A percentile compares a stretch with the other conserved stretches of the same genome.
Evolutionary conservation across 2,329 filamentous ascomycete genomes (phyloP).

Genomic region (Ophiostoma himal-ulmi): DNA sequence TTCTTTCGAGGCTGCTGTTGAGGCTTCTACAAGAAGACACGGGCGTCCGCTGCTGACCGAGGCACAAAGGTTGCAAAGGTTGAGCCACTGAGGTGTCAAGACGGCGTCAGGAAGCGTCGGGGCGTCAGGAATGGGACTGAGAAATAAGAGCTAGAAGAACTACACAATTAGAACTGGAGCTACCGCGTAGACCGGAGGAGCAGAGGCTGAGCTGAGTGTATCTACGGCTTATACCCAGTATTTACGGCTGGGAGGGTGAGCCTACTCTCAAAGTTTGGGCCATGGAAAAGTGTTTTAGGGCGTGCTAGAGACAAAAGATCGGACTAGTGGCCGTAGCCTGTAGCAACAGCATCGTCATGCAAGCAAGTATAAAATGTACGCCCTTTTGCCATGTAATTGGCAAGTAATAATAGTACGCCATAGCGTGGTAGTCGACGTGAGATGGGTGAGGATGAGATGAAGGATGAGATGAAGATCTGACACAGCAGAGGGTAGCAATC

Average conservation of each 20-base stretch:
- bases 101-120: background rate
- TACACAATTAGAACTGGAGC: too few species aligned
- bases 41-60: background rate
- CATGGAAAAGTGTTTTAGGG: background rate
- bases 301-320: background rate
- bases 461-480: background rate
- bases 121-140: background rate
- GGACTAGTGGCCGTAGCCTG: conserved; percentile 7
- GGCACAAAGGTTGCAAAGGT: background rate
- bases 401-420: too few species aligned
- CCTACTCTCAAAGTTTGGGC: background rate
- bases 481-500: background rate
- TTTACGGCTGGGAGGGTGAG: background rate
- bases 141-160: background rate
- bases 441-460: background rate
- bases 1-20: background rate
- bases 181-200: background rate
- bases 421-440: background rate
- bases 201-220: conserved; percentile 8
- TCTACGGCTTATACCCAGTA: background rate
- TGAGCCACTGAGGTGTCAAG: background rate
- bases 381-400: background rate
- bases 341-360: conserved; percentile 8
- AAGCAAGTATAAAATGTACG: background rate
- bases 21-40: background rate